Base-by-base conservation (phyloP, 768 basidiomycete genomes). In the Punctularia strigosozonata region DNA sequence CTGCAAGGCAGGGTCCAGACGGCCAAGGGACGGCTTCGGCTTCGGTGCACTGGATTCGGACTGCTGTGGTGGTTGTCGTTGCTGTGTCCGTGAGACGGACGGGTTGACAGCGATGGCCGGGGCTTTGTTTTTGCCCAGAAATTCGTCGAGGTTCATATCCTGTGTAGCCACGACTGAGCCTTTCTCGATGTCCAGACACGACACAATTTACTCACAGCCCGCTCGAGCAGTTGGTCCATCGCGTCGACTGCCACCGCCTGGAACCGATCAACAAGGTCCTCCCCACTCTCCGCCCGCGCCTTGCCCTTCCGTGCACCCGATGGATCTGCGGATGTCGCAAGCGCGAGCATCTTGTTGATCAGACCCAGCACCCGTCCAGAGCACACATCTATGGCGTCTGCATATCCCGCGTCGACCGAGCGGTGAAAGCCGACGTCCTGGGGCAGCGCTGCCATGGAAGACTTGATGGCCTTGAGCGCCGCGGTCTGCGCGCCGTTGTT, bases 381-480 rank as follows among this genome's bases (percentile, higher is more conserved):
- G 40, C 84, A 71, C 3, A 51, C 56, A 50, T 97, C 91, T 25
- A 95, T 58, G 30, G 78, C 73, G 39, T 64, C 64, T 2, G 80
- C 81, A 39, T 95, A 67, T 2, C 59, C 64, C 4, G 71, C 58
- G 55, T 92, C 82, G 45, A 98, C 73, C 2, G 91, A 85, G 18
- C 87, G 80, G 59, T 95, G 87, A 57, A 91, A 97, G n/a, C 68
- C 60, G 41, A 98, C 64, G 61, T 97, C 92, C 12, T 64, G 45
- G 3, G 89, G 81, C 3, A 88, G 63, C 2, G 62, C 60, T 2
- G 71, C 72, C n/a, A n/a, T n/a, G 0, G 83, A 71, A 36, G 68
- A 61, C 38, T 75, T 68, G 3, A 82, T 85, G 6, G 80, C 66
- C 32, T 69, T 68, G 10, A 87, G 66, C 0, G 77, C 80, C 7